Conservation (phyloP, 2,329 filamentous ascomycete genomes). For the Fusarium clavum region DNA sequence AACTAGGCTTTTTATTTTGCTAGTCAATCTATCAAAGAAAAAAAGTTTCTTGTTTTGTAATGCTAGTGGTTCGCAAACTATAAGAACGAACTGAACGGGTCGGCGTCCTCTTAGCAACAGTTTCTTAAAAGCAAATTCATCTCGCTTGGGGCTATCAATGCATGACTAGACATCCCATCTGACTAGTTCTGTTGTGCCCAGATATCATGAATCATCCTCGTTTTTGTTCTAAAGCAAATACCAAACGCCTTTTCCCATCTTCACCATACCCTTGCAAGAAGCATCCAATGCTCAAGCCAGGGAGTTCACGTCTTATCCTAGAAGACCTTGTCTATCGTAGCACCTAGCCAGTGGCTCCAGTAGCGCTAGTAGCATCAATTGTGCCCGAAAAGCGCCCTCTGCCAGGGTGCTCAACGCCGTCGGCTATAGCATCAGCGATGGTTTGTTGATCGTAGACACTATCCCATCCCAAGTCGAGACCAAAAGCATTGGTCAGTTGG, state of each 20-base stretch:
- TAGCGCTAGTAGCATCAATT: constrained; percentile 36
- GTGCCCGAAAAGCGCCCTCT: constrained; percentile 55
- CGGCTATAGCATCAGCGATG: constrained; percentile 50
- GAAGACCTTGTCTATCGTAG: not conserved
- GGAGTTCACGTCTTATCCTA: not conserved
- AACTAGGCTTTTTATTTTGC: not conserved
- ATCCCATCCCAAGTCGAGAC: constrained; percentile 54
- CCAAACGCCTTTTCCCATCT: constrained; percentile 2
- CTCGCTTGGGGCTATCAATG: not conserved
- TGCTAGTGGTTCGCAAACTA: not conserved
- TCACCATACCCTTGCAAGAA: not conserved
- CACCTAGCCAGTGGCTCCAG: not conserved
- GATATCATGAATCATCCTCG: constrained; percentile 11
- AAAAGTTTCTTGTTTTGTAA: not conserved
- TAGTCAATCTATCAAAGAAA: not conserved
- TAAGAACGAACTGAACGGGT: not conserved
- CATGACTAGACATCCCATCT: not conserved
- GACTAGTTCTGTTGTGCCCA: constrained; percentile 17
- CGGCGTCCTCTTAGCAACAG: not conserved
- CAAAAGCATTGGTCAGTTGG: constrained; percentile 49
- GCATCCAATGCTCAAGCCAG: not conserved
- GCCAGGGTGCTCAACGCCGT: constrained; percentile 54
- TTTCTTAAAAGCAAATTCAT: not conserved
- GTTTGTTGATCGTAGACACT: constrained; percentile 49
- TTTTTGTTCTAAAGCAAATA: not conserved